A percentile compares a stretch with the other conserved stretches of the same genome.
Conservation (phyloP, 192 early-diverging fungal species). For the Coemansia sp. region DNA sequence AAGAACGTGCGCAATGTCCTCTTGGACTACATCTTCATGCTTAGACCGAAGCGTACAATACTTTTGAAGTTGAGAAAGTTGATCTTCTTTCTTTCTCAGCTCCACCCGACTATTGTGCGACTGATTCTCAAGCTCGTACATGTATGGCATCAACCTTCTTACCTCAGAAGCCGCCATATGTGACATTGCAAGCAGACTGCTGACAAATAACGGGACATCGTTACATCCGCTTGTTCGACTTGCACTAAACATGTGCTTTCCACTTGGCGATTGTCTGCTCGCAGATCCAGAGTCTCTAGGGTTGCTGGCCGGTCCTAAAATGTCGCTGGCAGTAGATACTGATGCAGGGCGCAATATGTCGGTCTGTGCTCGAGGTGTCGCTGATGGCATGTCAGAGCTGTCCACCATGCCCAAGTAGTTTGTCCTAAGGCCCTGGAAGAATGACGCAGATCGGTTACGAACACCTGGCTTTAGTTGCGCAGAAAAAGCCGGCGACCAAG, state of each 20-base stretch:
- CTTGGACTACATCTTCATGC: constrained; percentile 45
- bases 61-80: constrained; percentile 25
- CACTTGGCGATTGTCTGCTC: constrained; percentile 4
- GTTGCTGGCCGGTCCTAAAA: background rate
- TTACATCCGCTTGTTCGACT: constrained; percentile 17
- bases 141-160: constrained; percentile 16
- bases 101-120: constrained; percentile 29
- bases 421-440: constrained; percentile 45
- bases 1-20: constrained; percentile 50
- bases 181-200: constrained; percentile 23
- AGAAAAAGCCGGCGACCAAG: constrained; percentile 15
- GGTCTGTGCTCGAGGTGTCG: constrained; percentile 12
- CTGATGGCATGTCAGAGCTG: constrained; percentile 16
- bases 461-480: constrained; percentile 16
- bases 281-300: background rate
- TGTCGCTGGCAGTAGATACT: background rate
- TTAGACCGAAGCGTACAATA: constrained; percentile 29
- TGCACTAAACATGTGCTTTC: background rate
- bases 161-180: constrained; percentile 29
- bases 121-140: constrained; percentile 31
- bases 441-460: constrained; percentile 47
- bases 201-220: constrained; percentile 23
- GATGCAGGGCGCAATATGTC: constrained; percentile 6
- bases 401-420: constrained; percentile 24
- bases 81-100: constrained; percentile 29